Conservation (phyloP, 805 yeast species). For the Pichia pseudocactophila region DNA sequence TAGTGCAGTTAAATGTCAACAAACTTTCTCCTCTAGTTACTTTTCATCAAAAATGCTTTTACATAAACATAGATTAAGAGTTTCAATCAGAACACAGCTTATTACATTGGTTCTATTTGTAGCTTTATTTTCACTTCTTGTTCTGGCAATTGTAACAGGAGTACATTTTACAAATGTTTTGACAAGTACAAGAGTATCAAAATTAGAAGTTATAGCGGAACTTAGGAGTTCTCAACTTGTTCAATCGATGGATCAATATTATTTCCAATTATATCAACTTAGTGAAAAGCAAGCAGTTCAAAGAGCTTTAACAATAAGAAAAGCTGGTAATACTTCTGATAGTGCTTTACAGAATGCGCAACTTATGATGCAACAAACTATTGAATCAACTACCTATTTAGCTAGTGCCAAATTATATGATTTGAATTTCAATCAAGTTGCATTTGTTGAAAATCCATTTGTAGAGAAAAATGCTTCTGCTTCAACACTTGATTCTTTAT, state of each 20-base stretch:
- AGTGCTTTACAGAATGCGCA: conserved; percentile 38
- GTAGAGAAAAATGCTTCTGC: conserved; percentile 26
- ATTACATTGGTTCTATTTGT: conserved; percentile 61
- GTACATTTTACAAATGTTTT: conserved; percentile 62
- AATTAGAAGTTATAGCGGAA: conserved; percentile 70
- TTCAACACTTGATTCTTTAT: conserved; percentile 34
- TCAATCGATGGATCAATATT: conserved; percentile 54
- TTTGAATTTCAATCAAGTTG: conserved; percentile 40
- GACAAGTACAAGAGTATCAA: conserved; percentile 54
- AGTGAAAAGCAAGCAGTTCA: conserved; percentile 54
- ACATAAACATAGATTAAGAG: conserved; percentile 27
- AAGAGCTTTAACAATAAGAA: conserved; percentile 47
- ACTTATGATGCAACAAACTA: conserved; percentile 47
- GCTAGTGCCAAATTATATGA: conserved; percentile 63
- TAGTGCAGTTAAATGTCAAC: too few relatives aligned
- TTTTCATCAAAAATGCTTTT: background rate
- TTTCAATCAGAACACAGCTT: conserved; percentile 71
- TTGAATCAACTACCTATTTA: conserved; percentile 55
- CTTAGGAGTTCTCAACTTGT: conserved; percentile 71
- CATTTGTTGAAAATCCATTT: conserved; percentile 31
- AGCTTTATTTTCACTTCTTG: conserved; percentile 58
- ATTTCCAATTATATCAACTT: conserved; percentile 62
- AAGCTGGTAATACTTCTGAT: conserved; percentile 62
- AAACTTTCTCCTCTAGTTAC: too few relatives aligned
- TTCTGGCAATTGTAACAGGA: conserved; percentile 69